phyloP scores from a whole-genome alignment of 345 rosid genomes.

The Murraya koenigii region DNA sequence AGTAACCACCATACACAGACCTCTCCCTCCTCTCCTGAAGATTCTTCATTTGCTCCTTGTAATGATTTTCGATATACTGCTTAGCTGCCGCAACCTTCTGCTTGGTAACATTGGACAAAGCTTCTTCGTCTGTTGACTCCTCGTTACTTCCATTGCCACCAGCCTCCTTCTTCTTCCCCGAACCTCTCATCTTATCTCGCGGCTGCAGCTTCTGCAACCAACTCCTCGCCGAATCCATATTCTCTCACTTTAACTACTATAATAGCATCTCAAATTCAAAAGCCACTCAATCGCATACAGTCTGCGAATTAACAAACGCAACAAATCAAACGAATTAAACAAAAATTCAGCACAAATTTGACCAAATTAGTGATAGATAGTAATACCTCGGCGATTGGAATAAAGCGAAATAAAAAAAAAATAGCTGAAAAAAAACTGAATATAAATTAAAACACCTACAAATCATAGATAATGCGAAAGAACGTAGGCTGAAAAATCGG shows the following conservation, averaged over 20 bases:
- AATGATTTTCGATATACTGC: conserved; percentile 85
- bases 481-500: conserved; percentile 29
- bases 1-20: conserved; percentile 26
- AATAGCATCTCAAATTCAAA: neutral
- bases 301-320: neutral
- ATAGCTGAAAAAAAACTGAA: neutral
- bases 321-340: neutral
- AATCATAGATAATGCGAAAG: neutral
- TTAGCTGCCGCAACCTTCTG: conserved; percentile 82
- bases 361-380: neutral
- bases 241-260: neutral
- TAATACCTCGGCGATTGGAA: neutral
- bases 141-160: conserved; percentile 23
- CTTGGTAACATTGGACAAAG: conserved; percentile 55
- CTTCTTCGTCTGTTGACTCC: conserved; percentile 39
- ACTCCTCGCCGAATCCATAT: conserved; percentile 79
- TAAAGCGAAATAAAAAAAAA: neutral
- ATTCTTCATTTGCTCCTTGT: conserved; percentile 83
- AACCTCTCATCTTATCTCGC: conserved; percentile 43
- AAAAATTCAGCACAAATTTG: neutral
- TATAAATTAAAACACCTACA: neutral
- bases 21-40: conserved; percentile 76
- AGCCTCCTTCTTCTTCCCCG: conserved; percentile 35
- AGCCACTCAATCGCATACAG: neutral
- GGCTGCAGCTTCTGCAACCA: conserved; percentile 74